Evolutionary conservation across 495 filamentous ascomycete genomes (phyloP), one percentile per base, ranked within the genome.

Genomic region (Penicillium parvum): DNA sequence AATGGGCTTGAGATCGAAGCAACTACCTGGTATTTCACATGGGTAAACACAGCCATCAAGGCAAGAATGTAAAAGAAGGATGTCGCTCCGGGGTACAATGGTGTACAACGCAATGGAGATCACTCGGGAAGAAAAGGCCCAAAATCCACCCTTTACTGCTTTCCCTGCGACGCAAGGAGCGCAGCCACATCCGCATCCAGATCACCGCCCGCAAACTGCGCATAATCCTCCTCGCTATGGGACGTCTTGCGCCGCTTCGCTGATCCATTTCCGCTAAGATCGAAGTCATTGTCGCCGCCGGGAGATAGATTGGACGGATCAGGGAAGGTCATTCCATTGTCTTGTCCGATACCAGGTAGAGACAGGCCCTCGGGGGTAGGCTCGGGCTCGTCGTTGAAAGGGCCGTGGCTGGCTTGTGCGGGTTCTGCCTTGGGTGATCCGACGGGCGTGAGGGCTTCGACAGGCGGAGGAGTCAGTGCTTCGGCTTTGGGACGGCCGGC

Each of bases 111-210:
- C 17, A 32, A 14, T 18, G 3, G 15, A 35, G 11, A 20, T 26
- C 12, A 22, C 21, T 11, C 22, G n/a, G 12, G 25, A 29, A 1
- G 23, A 32, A 22, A 46, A 16, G 17, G 11, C 12, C 11, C 11
- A 25, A 25, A 19, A 14, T 9, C 12, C 3, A n/a, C 22, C 19
- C 2, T 29, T 23, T 37, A 37, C 23, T 51, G 35, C 19, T 43
- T 49, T n/a, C 63, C 65, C 45, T 81, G 71, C 27, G 79, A 76
- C 38, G 79, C 74, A 45, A 94, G 68, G 62, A 90, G 78, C 45
- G 88, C 84, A n/a, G 83, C 82, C 22, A 94, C 85, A 62, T 91
- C 88, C 1, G 84, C 82, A 55, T 94, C 88, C 49, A 94, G 70
- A 20, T 81, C 88, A 47, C 73, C 77, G 9, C 71, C 71, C 0